Evolutionary conservation across 2,329 filamentous ascomycete genomes (phyloP), one percentile per base, ranked within the genome.

Genomic region (Penicillium oxalicum): DNA sequence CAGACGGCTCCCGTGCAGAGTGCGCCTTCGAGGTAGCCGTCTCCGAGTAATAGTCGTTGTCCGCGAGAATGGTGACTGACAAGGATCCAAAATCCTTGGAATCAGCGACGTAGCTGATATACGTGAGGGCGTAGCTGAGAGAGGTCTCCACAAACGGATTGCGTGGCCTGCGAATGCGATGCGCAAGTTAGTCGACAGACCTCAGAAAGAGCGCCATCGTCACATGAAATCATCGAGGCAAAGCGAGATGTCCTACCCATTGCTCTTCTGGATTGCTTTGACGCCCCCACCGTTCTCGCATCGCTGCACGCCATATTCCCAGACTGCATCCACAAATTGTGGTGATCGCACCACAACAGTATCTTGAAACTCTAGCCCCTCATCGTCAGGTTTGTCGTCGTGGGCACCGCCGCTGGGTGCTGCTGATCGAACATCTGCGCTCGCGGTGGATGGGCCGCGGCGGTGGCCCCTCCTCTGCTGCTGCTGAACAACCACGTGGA

Each of bases 141-240:
- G 93, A 87, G 9, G 89, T 95, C 74, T 97, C 90, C 54, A 98
- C 87, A 69, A 98, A 98, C 11, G 84, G 82, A 66, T 98, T 98
- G 50, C 71, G 74, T 45, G 76, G 77, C 46, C 79, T 75, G 67
- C 70, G 60, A 29, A 11, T 1, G 28, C 5, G 3, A 56, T 49
- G 24, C 53, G 41, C 47, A 51, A 26, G 26, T 51, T 37, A 48
- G 50, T 9, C 18, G 1, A n/a, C 13, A 11, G 5, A 7, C 18
- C 18, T 18, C 18, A 18, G 18, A 18, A 18, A 18, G 18, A 18
- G 18, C 18, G 18, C 18, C 18, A 18, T 18, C 18, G 18, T 18
- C 18, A 18, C 18, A 18, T 2, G 18, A 18, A 18, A 18, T 18
- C 18, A 12, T 12, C 5, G 7, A 13, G 32, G 40, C 3, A n/a